phyloP scores from a whole-genome alignment of 441 rosid genomes.

The Jatropha multifida region DNA sequence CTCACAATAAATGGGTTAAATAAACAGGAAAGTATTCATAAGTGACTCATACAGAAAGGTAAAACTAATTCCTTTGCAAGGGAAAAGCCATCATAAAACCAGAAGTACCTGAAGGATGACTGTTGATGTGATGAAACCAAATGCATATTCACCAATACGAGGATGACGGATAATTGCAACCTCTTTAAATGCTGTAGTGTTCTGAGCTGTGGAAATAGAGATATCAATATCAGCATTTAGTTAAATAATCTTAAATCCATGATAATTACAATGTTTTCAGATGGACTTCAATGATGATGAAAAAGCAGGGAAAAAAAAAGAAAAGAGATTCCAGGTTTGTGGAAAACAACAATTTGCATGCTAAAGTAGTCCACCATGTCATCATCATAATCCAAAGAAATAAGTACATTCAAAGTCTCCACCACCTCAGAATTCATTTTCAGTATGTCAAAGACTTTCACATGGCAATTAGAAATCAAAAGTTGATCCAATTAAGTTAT shows the following conservation, averaged over 20 bases:
- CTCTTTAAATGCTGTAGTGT: constrained; percentile 89
- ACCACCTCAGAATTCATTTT: background rate
- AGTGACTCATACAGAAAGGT: background rate
- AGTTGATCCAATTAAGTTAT: background rate
- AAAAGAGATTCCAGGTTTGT: background rate
- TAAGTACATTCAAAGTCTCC: constrained; percentile 1
- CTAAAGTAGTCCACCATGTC: background rate
- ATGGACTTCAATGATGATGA: background rate
- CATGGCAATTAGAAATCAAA: background rate
- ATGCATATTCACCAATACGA: constrained; percentile 92
- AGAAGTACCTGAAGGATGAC: constrained; percentile 73
- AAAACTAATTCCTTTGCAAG: constrained; percentile 2
- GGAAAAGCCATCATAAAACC: constrained; percentile 4
- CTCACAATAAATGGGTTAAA: background rate
- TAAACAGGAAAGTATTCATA: background rate
- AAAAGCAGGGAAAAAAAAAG: background rate
- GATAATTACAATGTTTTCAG: background rate
- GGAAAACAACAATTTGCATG: background rate
- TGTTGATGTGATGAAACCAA: constrained; percentile 91
- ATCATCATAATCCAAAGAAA: background rate
- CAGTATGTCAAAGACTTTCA: constrained; percentile 4
- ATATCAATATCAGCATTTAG: background rate
- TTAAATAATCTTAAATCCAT: background rate
- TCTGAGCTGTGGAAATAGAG: constrained; percentile 56
- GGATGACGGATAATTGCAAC: constrained; percentile 94